A percentile compares a stretch with the other conserved stretches of the same genome.
These are phyloP conservation scores for Cyberlindnera samutprakarnensis DNA, from an alignment of 805 yeast genomes.

Conservation along the genomic window DNA sequence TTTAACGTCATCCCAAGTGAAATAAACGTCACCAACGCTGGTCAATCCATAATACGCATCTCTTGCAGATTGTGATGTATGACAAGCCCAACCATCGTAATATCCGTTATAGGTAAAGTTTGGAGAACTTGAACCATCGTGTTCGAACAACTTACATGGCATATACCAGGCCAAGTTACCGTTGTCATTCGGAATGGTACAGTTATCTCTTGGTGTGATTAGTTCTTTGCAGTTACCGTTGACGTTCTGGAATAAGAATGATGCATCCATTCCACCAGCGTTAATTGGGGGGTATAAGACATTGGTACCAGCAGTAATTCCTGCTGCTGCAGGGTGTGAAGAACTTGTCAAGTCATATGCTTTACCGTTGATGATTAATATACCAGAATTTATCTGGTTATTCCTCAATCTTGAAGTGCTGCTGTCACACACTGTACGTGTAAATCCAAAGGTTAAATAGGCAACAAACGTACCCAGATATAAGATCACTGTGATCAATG, in stretches of 20 bases:
- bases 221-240: slow-evolving; percentile 83
- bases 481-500: slow-evolving; percentile 66
- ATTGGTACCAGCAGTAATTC: slow-evolving; percentile 62
- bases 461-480: slow-evolving; percentile 75
- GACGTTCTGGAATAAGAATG: slow-evolving; percentile 83
- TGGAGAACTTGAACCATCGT: slow-evolving; percentile 65
- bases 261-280: slow-evolving; percentile 85
- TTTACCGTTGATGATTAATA: slow-evolving; percentile 74
- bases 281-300: slow-evolving; percentile 75
- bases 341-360: slow-evolving; percentile 67
- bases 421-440: slow-evolving; percentile 67
- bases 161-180: slow-evolving; percentile 87
- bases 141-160: slow-evolving; percentile 73
- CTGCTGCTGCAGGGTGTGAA: slow-evolving; percentile 76
- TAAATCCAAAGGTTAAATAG: slow-evolving; percentile 83
- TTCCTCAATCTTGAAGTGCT: slow-evolving; percentile 43
- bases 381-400: slow-evolving; percentile 51
- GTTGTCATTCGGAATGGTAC: slow-evolving; percentile 62
- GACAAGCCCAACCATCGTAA: slow-evolving; percentile 88
- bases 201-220: slow-evolving; percentile 59
- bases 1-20: slow-evolving; percentile 81
- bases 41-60: slow-evolving; percentile 52
- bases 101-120: slow-evolving; percentile 50
- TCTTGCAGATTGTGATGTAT: slow-evolving; percentile 68
- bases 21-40: slow-evolving; percentile 69